phyloP scores from a whole-genome alignment of 306 rosid genomes.

The Crataegus laevigata region DNA sequence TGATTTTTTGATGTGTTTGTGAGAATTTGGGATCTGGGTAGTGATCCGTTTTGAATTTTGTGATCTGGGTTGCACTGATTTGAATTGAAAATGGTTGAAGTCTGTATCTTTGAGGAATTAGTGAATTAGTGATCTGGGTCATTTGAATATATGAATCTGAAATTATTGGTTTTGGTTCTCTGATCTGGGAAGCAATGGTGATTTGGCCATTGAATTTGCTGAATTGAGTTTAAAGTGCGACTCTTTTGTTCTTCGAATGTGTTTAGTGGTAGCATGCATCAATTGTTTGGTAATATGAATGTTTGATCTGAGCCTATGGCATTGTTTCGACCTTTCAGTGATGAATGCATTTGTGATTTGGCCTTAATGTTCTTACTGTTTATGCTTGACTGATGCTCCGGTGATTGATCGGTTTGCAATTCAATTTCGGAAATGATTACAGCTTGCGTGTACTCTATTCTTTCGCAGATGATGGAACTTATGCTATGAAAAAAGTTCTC shows the following conservation, averaged over 20 bases:
- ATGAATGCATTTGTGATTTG: background rate
- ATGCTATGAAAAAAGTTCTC: slow-evolving; percentile 92
- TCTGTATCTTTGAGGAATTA: background rate
- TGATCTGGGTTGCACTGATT: background rate
- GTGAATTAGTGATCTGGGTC: background rate
- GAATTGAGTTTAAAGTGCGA: background rate
- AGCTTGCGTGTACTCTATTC: background rate
- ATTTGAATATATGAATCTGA: background rate
- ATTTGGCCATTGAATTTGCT: background rate
- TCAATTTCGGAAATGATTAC: background rate
- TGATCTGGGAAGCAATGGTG: background rate
- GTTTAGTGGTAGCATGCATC: background rate
- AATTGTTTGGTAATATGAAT: background rate
- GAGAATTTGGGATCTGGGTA: slow-evolving; percentile 26
- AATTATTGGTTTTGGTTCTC: background rate
- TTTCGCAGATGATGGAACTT: slow-evolving; percentile 75
- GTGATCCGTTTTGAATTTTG: background rate
- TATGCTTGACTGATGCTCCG: background rate
- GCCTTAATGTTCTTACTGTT: background rate
- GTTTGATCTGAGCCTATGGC: background rate
- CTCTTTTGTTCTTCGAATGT: background rate
- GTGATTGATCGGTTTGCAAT: background rate
- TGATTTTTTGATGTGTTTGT: background rate
- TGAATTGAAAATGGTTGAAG: background rate
- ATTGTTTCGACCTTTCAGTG: background rate